These are phyloP conservation scores for Plasmopara muralis DNA, from an alignment of 352 stramenopile species.

Conservation along the genomic window DNA sequence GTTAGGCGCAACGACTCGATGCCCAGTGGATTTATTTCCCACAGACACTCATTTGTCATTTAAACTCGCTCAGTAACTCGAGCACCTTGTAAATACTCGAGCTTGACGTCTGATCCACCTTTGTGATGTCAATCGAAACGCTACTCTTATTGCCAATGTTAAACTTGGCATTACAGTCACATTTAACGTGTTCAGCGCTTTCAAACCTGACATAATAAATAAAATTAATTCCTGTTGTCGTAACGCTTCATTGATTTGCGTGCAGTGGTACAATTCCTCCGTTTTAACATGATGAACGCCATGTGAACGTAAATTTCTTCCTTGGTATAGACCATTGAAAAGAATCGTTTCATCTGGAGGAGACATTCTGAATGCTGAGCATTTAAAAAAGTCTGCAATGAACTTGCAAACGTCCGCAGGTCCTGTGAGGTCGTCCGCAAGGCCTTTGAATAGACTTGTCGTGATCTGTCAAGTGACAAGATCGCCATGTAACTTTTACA, in stretches of 20 bases:
- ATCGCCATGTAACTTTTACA: background rate
- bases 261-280: constrained; percentile 39
- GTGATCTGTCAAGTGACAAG: constrained; percentile 8
- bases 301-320: no score
- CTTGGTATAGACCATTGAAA: constrained; percentile 47
- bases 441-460: constrained; percentile 36
- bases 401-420: constrained; percentile 46
- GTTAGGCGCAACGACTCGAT: no score
- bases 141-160: constrained; percentile 25
- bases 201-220: constrained; percentile 39
- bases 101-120: constrained; percentile 28
- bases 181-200: constrained; percentile 38
- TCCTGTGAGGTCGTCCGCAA: constrained; percentile 44
- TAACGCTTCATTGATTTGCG: constrained; percentile 46
- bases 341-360: constrained; percentile 48
- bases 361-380: constrained; percentile 33
- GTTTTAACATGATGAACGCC: constrained; percentile 32
- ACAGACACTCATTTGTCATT: no score
- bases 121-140: constrained; percentile 50
- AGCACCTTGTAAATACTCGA: no score
- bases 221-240: no score
- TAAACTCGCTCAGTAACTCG: no score
- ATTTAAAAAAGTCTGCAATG: constrained; percentile 40
- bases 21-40: no score
- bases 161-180: constrained; percentile 60